phyloP scores from a whole-genome alignment of 1,284 basidiomycete species.

The Malassezia arunalokei region DNA sequence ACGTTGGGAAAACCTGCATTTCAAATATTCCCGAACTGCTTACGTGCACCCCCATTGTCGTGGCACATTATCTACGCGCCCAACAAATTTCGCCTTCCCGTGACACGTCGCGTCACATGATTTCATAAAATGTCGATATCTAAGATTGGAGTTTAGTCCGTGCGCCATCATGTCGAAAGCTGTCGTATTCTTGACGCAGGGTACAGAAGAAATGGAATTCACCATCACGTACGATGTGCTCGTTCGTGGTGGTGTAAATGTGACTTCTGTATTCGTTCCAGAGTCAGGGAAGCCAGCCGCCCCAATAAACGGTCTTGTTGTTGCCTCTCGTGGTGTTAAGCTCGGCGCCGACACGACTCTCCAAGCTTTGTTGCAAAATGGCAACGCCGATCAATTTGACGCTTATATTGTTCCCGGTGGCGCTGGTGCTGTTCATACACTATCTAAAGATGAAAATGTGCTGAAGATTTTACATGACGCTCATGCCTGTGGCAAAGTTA shows the following conservation, averaged over 20 bases:
- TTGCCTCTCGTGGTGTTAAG: constrained; percentile 33
- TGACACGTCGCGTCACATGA: too few relatives aligned
- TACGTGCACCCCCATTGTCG: too few relatives aligned
- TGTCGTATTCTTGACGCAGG: constrained; percentile 56
- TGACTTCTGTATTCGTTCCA: constrained; percentile 22
- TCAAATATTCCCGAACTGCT: too few relatives aligned
- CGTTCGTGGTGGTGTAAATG: constrained; percentile 29
- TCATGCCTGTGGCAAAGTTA: constrained; percentile 47
- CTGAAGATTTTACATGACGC: constrained; percentile 58
- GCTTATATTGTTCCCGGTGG: constrained; percentile 68
- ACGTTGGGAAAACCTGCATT: too few relatives aligned
- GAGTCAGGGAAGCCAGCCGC: constrained; percentile 6
- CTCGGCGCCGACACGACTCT: constrained; percentile 34
- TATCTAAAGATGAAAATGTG: constrained; percentile 55
- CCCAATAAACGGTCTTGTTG: constrained; percentile 22
- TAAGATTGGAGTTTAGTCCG: background rate
- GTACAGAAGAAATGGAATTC: constrained; percentile 58
- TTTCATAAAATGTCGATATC: background rate
- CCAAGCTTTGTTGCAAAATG: constrained; percentile 19
- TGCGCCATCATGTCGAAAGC: constrained; percentile 11
- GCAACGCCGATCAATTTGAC: constrained; percentile 52
- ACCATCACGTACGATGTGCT: constrained; percentile 39
- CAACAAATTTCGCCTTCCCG: background rate
- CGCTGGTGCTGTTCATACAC: constrained; percentile 63
- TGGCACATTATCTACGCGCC: background rate